These are phyloP conservation scores for Hypoxylon perforatum DNA, from an alignment of 495 filamentous ascomycete species.

Conservation along the genomic window DNA sequence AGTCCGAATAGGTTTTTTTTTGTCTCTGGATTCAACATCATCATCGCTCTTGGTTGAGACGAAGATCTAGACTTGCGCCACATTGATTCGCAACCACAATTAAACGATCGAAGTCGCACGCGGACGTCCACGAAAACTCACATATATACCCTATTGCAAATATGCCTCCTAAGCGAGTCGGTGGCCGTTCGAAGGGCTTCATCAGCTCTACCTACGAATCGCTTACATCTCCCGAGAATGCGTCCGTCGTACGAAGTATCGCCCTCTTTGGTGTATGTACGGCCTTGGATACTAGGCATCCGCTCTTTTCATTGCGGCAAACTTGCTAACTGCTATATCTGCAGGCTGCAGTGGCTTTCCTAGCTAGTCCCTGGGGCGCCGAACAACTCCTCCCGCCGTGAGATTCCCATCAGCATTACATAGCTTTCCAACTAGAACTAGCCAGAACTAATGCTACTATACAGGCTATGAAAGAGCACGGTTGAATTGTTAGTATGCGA, in stretches of 20 bases:
- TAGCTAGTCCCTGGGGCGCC: slow-evolving; percentile 74
- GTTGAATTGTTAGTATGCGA: background rate
- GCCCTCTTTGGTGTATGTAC: slow-evolving; percentile 78
- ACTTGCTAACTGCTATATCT: slow-evolving; percentile 3
- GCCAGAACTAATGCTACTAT: slow-evolving; percentile 5
- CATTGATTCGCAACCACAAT: background rate
- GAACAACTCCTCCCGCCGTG: slow-evolving; percentile 79
- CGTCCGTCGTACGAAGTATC: slow-evolving; percentile 77
- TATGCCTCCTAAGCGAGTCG: slow-evolving; percentile 57
- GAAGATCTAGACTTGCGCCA: background rate
- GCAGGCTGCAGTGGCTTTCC: slow-evolving; percentile 77
- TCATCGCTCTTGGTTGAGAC: background rate
- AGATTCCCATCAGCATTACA: slow-evolving; percentile 7
- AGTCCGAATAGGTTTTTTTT: slow-evolving; percentile 21
- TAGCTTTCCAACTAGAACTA: too few relatives aligned
- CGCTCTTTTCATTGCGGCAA: background rate
- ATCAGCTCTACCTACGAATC: slow-evolving; percentile 66
- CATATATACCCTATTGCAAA: slow-evolving; percentile 1
- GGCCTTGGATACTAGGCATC: background rate
- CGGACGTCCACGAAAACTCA: background rate
- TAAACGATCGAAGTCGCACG: background rate
- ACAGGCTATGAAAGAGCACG: slow-evolving; percentile 16
- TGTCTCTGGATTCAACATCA: background rate
- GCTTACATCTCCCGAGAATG: slow-evolving; percentile 77
- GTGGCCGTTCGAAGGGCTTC: slow-evolving; percentile 51